A percentile compares a stretch with the other conserved stretches of the same genome.
These are phyloP conservation scores for Acanthamoeba castellanii DNA, from an alignment of 208 protist genomes.

Conservation along the genomic window DNA sequence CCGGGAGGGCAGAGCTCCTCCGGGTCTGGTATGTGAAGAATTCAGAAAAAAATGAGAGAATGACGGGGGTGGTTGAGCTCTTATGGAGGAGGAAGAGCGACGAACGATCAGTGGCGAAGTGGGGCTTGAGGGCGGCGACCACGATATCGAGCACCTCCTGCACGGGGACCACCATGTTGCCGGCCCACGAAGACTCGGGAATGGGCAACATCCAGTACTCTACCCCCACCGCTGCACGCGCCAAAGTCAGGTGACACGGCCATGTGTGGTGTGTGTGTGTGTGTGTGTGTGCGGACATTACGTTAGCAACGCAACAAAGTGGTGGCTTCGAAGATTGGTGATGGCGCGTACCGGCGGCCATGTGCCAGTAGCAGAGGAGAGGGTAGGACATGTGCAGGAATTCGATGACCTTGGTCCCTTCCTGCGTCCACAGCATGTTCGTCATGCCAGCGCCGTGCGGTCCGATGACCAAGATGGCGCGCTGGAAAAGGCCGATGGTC, in stretches of 20 bases:
- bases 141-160: neutral
- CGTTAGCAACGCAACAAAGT: too few species aligned
- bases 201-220: neutral
- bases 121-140: neutral
- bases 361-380: slow-evolving; percentile 28
- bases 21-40: neutral
- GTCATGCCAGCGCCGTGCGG: neutral
- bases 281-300: too few species aligned
- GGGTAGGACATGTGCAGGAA: slow-evolving; percentile 31
- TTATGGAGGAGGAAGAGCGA: neutral
- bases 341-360: neutral
- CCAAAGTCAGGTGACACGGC: too few species aligned
- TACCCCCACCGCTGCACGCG: neutral
- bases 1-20: neutral
- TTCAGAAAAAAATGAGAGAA: neutral
- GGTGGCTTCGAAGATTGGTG: neutral
- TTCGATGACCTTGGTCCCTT: neutral
- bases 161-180: neutral
- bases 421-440: neutral
- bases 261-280: too few species aligned
- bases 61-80: neutral
- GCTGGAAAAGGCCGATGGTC: neutral
- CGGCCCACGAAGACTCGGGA: neutral
- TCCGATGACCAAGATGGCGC: neutral
- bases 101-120: neutral